These are phyloP conservation scores for Yamadazyma conglobata DNA, from an alignment of 1,139 yeast genomes.

Conservation along the genomic window DNA sequence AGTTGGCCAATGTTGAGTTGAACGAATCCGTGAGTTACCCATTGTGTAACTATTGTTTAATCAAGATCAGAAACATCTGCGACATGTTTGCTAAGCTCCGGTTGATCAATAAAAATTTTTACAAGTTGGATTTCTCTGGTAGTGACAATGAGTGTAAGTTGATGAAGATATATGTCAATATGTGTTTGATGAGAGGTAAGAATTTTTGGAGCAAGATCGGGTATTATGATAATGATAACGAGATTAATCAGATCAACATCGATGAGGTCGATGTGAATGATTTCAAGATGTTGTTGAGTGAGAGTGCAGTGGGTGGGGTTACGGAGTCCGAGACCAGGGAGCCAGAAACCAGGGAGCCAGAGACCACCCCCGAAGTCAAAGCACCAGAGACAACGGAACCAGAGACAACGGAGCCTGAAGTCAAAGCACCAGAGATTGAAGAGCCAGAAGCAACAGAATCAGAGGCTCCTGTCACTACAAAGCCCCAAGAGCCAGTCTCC, in stretches of 20 bases:
- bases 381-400: no score
- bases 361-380: not conserved
- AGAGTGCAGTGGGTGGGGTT: not conserved
- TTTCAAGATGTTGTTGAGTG: constrained; percentile 15
- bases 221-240: constrained; percentile 47
- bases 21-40: constrained; percentile 49
- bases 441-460: not conserved
- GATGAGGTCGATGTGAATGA: constrained; percentile 26
- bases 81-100: constrained; percentile 75
- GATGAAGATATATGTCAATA: constrained; percentile 24
- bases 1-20: constrained; percentile 30
- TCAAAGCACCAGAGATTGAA: no score
- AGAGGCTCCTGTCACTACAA: constrained; percentile 1
- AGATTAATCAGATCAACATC: constrained; percentile 27
- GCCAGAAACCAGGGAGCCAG: constrained; percentile 1
- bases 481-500: constrained; percentile 1
- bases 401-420: no score
- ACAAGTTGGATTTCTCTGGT: constrained; percentile 16
- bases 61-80: constrained; percentile 74
- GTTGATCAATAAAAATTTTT: constrained; percentile 51
- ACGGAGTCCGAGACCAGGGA: not conserved
- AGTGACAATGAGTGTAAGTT: constrained; percentile 22
- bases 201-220: constrained; percentile 89
- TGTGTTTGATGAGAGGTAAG: constrained; percentile 34
- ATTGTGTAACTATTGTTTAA: constrained; percentile 80